Evolutionary conservation across 2,329 filamentous ascomycete species (phyloP).

Genomic region (Gnomoniopsis sp.): DNA sequence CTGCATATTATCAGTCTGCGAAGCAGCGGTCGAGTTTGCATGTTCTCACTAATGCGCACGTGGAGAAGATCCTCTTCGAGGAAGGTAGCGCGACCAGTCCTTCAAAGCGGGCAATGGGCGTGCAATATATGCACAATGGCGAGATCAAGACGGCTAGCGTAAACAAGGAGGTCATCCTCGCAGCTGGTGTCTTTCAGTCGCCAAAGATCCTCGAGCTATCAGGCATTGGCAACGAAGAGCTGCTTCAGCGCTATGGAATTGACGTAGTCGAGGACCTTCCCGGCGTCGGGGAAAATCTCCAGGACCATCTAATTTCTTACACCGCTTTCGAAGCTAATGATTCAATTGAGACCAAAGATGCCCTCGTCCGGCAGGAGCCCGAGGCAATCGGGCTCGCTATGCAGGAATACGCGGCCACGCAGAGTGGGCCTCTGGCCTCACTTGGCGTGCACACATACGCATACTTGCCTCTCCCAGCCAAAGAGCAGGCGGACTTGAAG

Average conservation of each 20-base stretch:
- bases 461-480: not conserved
- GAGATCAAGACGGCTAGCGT: slow-evolving; percentile 16
- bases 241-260: slow-evolving; percentile 25
- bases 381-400: slow-evolving; percentile 17
- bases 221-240: slow-evolving; percentile 27
- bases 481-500: not conserved
- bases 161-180: slow-evolving; percentile 28
- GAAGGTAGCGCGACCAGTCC: not conserved
- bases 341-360: not conserved
- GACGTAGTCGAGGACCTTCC: slow-evolving; percentile 27
- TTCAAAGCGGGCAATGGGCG: slow-evolving; percentile 20
- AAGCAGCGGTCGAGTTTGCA: slow-evolving; percentile 13
- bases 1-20: slow-evolving; percentile 16
- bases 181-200: slow-evolving; percentile 28
- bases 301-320: slow-evolving; percentile 19
- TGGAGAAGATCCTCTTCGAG: slow-evolving; percentile 21
- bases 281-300: slow-evolving; percentile 30
- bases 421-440: slow-evolving; percentile 25
- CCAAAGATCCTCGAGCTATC: slow-evolving; percentile 32
- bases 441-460: slow-evolving; percentile 13
- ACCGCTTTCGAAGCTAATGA: not conserved
- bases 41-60: slow-evolving; percentile 22
- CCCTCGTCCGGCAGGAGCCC: slow-evolving; percentile 9
- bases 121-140: slow-evolving; percentile 20
- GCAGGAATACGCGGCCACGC: slow-evolving; percentile 27